These are phyloP conservation scores for Chrysopogon serrulatus DNA, from an alignment of 176 grass and related monocot species.

Conservation along the genomic window DNA sequence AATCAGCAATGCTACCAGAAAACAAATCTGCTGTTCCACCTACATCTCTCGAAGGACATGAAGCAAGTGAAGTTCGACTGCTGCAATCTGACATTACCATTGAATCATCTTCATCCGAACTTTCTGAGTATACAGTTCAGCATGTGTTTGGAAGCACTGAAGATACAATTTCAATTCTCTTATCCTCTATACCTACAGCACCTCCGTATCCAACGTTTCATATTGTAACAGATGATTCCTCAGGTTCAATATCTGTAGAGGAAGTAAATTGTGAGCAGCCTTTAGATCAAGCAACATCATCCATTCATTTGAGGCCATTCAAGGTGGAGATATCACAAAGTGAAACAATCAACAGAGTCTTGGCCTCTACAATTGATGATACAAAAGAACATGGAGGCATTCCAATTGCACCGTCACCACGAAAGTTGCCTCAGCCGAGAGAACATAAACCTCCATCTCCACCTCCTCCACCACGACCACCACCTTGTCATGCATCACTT, in stretches of 20 bases:
- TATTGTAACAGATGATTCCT: constrained; percentile 13
- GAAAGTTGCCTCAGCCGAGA: background rate
- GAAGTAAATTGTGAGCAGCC: background rate
- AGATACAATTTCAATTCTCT: background rate
- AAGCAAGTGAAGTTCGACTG: background rate
- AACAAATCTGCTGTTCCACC: background rate
- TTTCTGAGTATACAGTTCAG: background rate
- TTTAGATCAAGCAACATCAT: background rate
- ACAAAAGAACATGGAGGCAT: constrained; percentile 25
- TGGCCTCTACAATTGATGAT: background rate
- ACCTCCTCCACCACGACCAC: background rate
- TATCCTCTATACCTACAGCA: background rate
- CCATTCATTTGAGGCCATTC: constrained; percentile 14
- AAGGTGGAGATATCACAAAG: constrained; percentile 1
- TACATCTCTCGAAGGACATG: background rate
- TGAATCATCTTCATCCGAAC: constrained; percentile 12
- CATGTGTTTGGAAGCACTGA: background rate
- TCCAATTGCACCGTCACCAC: constrained; percentile 27
- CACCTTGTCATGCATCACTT: background rate
- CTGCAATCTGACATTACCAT: background rate
- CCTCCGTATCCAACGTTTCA: background rate
- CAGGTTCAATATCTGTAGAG: constrained; percentile 4
- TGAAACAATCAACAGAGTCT: background rate
- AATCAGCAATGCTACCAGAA: background rate
- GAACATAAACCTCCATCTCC: background rate